These are phyloP conservation scores for Pugionium dolabratum DNA, from an alignment of 345 rosid genomes.

Conservation along the genomic window DNA sequence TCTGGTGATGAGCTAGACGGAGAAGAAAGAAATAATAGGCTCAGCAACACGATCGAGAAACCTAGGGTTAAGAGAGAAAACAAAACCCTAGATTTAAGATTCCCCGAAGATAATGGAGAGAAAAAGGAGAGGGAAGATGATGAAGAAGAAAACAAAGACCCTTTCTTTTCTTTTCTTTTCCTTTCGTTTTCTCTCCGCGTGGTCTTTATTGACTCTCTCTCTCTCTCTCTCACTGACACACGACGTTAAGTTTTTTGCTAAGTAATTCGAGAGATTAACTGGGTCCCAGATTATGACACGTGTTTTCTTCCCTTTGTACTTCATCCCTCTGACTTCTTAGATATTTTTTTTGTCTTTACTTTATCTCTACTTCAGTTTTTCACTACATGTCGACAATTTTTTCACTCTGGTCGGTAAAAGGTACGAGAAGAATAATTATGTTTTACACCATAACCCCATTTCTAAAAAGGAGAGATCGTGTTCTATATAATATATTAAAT, in stretches of 20 bases:
- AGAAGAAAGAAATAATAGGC: neutral
- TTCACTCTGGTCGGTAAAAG: neutral
- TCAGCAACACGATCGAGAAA: neutral
- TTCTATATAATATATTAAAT: neutral
- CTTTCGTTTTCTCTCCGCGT: constrained; percentile 28
- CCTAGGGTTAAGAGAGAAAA: no score
- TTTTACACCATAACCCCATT: neutral
- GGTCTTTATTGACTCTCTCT: constrained; percentile 18
- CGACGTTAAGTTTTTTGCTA: constrained; percentile 24
- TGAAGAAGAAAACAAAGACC: constrained; percentile 27
- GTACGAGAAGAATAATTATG: neutral
- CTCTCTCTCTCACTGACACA: constrained; percentile 26
- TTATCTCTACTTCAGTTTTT: neutral
- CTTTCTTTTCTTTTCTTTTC: constrained; percentile 20
- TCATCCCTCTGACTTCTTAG: neutral
- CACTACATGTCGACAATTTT: neutral
- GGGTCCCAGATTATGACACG: constrained; percentile 29
- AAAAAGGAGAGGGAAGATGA: neutral
- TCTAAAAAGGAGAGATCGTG: neutral
- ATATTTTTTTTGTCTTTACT: no score
- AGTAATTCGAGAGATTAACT: neutral
- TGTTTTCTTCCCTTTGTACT: constrained; percentile 32
- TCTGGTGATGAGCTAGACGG: no score
- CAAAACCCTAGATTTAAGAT: no score
- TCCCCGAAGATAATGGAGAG: constrained; percentile 14